Evolutionary conservation across 1,284 basidiomycete genomes (phyloP).

Genomic region (Xerocomus minutiporus): DNA sequence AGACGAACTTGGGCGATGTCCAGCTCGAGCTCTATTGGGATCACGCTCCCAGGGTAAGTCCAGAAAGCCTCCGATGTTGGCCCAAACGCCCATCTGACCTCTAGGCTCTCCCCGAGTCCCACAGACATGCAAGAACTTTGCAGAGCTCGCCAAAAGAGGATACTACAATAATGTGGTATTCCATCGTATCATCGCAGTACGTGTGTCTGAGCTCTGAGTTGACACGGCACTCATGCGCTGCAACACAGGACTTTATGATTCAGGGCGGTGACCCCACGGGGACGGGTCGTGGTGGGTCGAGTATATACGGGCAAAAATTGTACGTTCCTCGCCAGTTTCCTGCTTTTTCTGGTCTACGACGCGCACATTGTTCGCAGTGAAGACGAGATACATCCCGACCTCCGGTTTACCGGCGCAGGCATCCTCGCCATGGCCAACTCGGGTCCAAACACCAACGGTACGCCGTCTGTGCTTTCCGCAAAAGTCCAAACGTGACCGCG

Average conservation of each 20-base stretch:
- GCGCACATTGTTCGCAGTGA: conserved; percentile 42
- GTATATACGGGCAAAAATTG: conserved; percentile 91
- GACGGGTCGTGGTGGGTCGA: conserved; percentile 90
- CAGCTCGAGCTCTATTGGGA: conserved; percentile 88
- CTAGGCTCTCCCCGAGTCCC: neutral
- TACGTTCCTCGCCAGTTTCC: conserved; percentile 34
- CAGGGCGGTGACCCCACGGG: conserved; percentile 92
- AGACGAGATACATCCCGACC: conserved; percentile 83
- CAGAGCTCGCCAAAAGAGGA: conserved; percentile 76
- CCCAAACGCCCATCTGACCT: neutral
- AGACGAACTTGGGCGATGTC: conserved; percentile 86
- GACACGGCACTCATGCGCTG: neutral
- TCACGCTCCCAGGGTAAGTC: conserved; percentile 78
- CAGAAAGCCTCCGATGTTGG: neutral
- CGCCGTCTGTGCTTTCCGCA: conserved; percentile 13
- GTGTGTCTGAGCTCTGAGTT: conserved; percentile 22
- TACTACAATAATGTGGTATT: conserved; percentile 87
- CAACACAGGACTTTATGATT: conserved; percentile 85
- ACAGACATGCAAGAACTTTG: conserved; percentile 93
- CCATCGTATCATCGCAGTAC: conserved; percentile 82
- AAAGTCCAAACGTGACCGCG: neutral
- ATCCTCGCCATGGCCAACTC: conserved; percentile 97
- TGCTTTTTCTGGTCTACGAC: neutral
- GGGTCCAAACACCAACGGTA: conserved; percentile 90
- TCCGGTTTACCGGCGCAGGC: conserved; percentile 93